These are phyloP conservation scores for Cinnamomum chago DNA, from an alignment of 164 flowering plant genomes.

Conservation along the genomic window DNA sequence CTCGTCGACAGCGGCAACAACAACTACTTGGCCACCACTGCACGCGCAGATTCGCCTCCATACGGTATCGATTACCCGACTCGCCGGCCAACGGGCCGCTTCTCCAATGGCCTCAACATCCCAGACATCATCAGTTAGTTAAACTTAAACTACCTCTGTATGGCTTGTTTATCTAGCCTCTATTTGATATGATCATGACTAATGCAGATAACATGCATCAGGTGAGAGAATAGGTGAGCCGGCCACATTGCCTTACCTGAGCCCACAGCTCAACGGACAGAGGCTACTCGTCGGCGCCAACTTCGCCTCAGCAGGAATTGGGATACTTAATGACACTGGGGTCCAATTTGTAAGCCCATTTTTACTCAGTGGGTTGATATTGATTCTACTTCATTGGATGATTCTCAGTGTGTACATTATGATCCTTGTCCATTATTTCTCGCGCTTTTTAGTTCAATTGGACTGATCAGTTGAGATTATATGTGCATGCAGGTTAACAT, in stretches of 20 bases:
- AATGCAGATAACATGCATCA: constrained; percentile 9
- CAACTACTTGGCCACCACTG: constrained; percentile 56
- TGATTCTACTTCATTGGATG: background rate
- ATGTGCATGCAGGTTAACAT: constrained; percentile 52
- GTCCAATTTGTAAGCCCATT: constrained; percentile 57
- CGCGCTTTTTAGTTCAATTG: background rate
- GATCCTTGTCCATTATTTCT: background rate
- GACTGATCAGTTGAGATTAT: background rate
- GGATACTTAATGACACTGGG: constrained; percentile 76
- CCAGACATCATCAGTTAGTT: constrained; percentile 63
- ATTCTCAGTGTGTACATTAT: background rate
- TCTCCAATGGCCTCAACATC: constrained; percentile 68
- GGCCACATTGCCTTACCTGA: constrained; percentile 52
- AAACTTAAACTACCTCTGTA: too few species aligned
- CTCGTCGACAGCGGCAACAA: constrained; percentile 76
- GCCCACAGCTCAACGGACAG: constrained; percentile 48
- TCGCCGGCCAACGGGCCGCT: constrained; percentile 64
- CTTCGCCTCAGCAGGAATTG: constrained; percentile 82
- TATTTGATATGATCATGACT: background rate
- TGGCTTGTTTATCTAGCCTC: background rate
- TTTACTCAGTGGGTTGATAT: background rate
- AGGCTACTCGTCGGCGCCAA: constrained; percentile 69
- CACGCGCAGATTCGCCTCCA: constrained; percentile 66
- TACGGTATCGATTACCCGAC: constrained; percentile 68
- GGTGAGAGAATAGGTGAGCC: constrained; percentile 48